Percentiles rank a stretch among this genome's conserved stretches.
Evolutionary conservation across 2,329 filamentous ascomycete genomes (phyloP).

Genomic region (Phoma herbarum): DNA sequence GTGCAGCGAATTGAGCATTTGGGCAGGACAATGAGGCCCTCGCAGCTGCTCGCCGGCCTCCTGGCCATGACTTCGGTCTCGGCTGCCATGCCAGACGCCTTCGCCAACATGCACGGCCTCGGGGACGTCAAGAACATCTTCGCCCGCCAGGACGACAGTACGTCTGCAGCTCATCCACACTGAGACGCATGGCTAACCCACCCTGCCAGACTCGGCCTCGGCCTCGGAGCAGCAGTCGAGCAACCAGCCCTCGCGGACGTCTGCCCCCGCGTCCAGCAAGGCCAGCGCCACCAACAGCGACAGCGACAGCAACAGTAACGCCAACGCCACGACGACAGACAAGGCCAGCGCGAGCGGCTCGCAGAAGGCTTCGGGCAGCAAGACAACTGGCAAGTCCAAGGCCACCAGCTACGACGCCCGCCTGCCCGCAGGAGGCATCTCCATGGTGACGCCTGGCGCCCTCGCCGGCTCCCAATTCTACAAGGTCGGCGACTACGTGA

Average conservation of each 20-base stretch:
- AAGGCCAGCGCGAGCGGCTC: slow-evolving; percentile 29
- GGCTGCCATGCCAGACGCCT: slow-evolving; percentile 45
- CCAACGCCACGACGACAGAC: slow-evolving; percentile 28
- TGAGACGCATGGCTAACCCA: slow-evolving; percentile 13
- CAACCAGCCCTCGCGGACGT: slow-evolving; percentile 23
- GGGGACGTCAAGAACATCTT: slow-evolving; percentile 40
- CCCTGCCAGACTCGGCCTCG: slow-evolving; percentile 17
- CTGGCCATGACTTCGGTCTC: slow-evolving; percentile 50
- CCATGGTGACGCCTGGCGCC: slow-evolving; percentile 67
- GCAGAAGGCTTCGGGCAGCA: slow-evolving; percentile 30
- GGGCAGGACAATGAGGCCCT: slow-evolving; percentile 45
- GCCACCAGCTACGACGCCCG: slow-evolving; percentile 59
- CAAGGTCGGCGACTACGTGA: slow-evolving; percentile 70
- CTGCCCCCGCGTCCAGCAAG: slow-evolving; percentile 3
- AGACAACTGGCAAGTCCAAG: slow-evolving; percentile 31
- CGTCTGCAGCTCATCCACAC: neutral
- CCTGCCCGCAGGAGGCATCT: slow-evolving; percentile 66
- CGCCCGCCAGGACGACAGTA: slow-evolving; percentile 46
- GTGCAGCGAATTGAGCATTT: slow-evolving; percentile 10
- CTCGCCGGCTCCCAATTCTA: slow-evolving; percentile 64
- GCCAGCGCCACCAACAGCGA: slow-evolving; percentile 25
- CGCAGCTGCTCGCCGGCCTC: slow-evolving; percentile 50
- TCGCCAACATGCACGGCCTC: slow-evolving; percentile 43
- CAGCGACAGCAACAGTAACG: slow-evolving; percentile 23
- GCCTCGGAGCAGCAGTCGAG: slow-evolving; percentile 28